These are phyloP conservation scores for Coccinonectria pachysandricola DNA, from an alignment of 2,329 filamentous ascomycete genomes.

Conservation along the genomic window DNA sequence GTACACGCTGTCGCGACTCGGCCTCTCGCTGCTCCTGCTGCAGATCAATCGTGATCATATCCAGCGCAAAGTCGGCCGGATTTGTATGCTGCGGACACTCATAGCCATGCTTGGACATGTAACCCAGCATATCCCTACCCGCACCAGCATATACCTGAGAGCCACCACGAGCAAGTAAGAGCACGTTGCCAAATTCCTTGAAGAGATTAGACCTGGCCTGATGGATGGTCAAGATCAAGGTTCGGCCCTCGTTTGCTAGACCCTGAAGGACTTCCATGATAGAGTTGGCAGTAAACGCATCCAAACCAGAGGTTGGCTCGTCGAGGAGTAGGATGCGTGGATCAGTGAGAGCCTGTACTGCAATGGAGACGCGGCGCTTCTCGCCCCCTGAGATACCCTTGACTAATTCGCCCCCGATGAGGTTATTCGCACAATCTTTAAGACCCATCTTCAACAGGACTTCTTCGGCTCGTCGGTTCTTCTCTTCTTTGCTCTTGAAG, in stretches of 20 bases:
- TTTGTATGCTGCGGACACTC: conserved; percentile 61
- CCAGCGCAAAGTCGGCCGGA: conserved; percentile 67
- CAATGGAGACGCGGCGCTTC: conserved; percentile 68
- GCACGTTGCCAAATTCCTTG: conserved; percentile 57
- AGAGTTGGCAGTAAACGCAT: conserved; percentile 67
- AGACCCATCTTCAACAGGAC: conserved; percentile 65
- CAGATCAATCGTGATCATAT: conserved; percentile 66
- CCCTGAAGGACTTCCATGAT: conserved; percentile 65
- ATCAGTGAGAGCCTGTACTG: conserved; percentile 66
- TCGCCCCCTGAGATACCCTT: conserved; percentile 76
- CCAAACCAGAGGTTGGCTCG: conserved; percentile 66
- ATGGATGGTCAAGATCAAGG: conserved; percentile 67
- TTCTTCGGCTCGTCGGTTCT: conserved; percentile 57
- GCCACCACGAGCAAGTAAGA: conserved; percentile 62
- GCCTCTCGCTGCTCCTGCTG: conserved; percentile 54
- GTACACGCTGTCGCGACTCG: conserved; percentile 52
- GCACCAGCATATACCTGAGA: conserved; percentile 57
- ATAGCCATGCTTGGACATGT: conserved; percentile 51
- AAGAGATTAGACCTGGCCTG: conserved; percentile 68
- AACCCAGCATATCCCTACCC: conserved; percentile 51
- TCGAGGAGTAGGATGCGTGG: conserved; percentile 64
- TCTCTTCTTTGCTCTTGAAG: conserved; percentile 60
- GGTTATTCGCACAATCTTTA: conserved; percentile 67
- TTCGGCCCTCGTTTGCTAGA: conserved; percentile 62
- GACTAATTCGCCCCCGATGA: conserved; percentile 60